Base-by-base conservation (phyloP, 2,329 filamentous ascomycete species). In the Zarea fungicola region DNA sequence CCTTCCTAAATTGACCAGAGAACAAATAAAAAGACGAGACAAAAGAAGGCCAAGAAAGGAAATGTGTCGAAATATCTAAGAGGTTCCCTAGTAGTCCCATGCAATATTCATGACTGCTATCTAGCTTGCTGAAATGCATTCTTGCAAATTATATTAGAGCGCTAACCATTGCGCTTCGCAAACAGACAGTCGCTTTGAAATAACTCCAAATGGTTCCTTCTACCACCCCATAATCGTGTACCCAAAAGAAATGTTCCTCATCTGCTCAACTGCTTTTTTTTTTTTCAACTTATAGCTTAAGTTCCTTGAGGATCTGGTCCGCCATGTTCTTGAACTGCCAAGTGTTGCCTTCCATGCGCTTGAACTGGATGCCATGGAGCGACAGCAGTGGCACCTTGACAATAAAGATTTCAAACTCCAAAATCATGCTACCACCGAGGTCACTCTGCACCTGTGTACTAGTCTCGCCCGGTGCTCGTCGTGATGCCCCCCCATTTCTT, bases 311-410 rank as follows among this genome's bases (percentile, higher is more conserved):
- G 60, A 99, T 96, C 60, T 90, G 90, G 68, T 96, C 91, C 29
- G 93, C 93, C 90, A 97, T 95, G 62, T 89, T 92, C 74, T 96
- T 96, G 72, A 95, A 99, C 67, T 96, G 91, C 91, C 92, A 97
- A 51, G 93, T 97, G 52, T 95, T 92, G 29, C 93, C 92, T 50
- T 88, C 82, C 57, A 97, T 85, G 64, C 93, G 90, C 77, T 99
- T 99, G 74, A 99, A 99, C 66, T 97, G 93, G 53, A 99, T 91
- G 42, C 93, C 93, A 62, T 99, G 92, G 50, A 99, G 71, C 35
- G 87, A 90, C 52, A 99, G 82, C 44, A 99, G 73, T 11, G 93
- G 93, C 22, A 99, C 90, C 70, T 99, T 99, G 64, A 99, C 93
- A 58, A 99, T 93, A 57, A 96, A 84, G 54, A 97, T 96, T 65